Evolutionary conservation across 208 protist species (phyloP).

Genomic region (Crithidia fasciculata): DNA sequence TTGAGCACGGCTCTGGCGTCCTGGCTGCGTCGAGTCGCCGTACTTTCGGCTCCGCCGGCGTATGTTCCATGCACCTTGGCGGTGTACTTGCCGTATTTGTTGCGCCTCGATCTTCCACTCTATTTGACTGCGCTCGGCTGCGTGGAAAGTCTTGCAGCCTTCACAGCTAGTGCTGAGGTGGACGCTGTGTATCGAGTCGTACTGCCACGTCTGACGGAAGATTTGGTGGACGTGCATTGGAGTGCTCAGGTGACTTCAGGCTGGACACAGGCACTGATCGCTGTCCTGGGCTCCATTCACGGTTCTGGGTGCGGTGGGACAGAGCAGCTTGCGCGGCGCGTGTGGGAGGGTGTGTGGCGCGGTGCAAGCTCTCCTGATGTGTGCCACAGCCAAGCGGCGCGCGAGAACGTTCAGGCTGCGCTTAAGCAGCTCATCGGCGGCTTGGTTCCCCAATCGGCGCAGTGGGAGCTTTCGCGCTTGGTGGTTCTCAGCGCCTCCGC

Average conservation of each 20-base stretch:
- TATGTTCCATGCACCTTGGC: conserved; percentile 26
- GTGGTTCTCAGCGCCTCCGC: conserved; percentile 18
- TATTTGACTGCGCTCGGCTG: conserved; percentile 19
- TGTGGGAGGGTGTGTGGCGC: conserved; percentile 37
- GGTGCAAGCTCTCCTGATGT: conserved; percentile 14
- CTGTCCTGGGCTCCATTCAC: conserved; percentile 2
- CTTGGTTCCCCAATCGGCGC: conserved; percentile 5
- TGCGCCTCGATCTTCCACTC: conserved; percentile 27
- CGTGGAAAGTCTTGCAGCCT: not conserved
- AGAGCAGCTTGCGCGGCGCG: conserved; percentile 14
- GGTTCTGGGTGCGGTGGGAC: not conserved
- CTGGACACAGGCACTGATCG: conserved; percentile 12
- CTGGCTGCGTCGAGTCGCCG: conserved; percentile 12
- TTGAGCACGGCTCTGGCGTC: conserved; percentile 17
- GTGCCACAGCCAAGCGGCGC: conserved; percentile 4
- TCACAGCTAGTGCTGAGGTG: conserved; percentile 8
- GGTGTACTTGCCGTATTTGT: conserved; percentile 26
- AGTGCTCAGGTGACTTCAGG: not conserved
- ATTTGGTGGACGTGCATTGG: conserved; percentile 22
- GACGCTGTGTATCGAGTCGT: conserved; percentile 20
- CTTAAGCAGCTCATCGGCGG: conserved; percentile 11
- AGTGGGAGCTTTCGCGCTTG: conserved; percentile 30
- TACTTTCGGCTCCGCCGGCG: conserved; percentile 10
- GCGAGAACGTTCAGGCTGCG: not conserved
- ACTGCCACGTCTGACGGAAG: conserved; percentile 22